Percentiles rank a stretch among this genome's conserved stretches.
Evolutionary conservation across 2,329 filamentous ascomycete genomes (phyloP).

Genomic region (Zymoseptoria pseudotritici): DNA sequence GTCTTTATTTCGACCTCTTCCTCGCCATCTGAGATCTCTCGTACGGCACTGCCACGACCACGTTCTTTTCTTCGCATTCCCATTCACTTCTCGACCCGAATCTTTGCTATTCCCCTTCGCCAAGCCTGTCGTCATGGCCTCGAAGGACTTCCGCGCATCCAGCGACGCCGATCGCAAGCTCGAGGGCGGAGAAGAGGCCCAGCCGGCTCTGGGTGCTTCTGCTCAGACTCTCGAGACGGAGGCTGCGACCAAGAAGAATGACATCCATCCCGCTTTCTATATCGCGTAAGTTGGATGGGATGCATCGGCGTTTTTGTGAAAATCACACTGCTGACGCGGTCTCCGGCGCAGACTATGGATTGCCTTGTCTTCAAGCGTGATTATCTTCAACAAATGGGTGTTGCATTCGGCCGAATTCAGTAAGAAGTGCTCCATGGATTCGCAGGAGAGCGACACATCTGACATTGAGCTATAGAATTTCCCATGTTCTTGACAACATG

Average conservation of each 20-base stretch:
- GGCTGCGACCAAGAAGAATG: constrained; percentile 50
- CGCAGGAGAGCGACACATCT: background rate
- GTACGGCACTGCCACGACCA: background rate
- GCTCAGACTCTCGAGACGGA: constrained; percentile 60
- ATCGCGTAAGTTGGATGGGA: constrained; percentile 53
- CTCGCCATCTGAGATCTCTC: background rate
- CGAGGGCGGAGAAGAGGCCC: constrained; percentile 61
- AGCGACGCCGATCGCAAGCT: constrained; percentile 62
- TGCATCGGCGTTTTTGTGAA: background rate
- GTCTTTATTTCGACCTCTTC: background rate
- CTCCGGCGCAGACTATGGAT: constrained; percentile 57
- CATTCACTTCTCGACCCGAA: background rate
- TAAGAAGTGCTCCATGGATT: constrained; percentile 33
- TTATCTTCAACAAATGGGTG: constrained; percentile 99
- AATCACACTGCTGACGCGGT: background rate
- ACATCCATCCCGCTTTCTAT: constrained; percentile 75
- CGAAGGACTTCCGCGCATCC: constrained; percentile 69
- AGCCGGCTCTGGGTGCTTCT: constrained; percentile 46
- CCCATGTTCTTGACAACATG: constrained; percentile 86
- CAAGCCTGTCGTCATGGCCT: constrained; percentile 5
- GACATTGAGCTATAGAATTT: constrained; percentile 10
- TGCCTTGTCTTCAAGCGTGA: constrained; percentile 81
- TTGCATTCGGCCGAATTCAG: constrained; percentile 75
- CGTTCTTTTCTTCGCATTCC: background rate
- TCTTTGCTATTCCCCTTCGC: background rate